A percentile compares a stretch with the other conserved stretches of the same genome.
These are phyloP conservation scores for Dactylonectria estremocensis DNA, from an alignment of 2,329 filamentous ascomycete genomes.

Conservation along the genomic window DNA sequence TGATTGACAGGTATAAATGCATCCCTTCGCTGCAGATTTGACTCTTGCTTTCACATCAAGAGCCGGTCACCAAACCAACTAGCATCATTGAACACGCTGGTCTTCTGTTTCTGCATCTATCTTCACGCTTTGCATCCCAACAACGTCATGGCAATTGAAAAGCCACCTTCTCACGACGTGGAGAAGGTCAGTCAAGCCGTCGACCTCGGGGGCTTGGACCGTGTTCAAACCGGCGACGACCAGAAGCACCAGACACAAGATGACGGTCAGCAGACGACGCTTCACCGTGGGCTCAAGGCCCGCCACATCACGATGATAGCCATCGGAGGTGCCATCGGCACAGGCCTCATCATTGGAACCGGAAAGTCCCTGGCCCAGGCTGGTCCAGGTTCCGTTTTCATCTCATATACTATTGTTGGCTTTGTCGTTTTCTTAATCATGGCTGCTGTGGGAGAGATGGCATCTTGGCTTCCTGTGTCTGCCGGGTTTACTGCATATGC, in stretches of 20 bases:
- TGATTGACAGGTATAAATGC: not conserved
- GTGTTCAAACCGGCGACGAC: not conserved
- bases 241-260: slow-evolving; percentile 2
- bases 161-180: not conserved
- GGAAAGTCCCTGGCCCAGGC: slow-evolving; percentile 68
- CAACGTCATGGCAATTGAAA: not conserved
- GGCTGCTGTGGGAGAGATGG: slow-evolving; percentile 87
- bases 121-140: not conserved
- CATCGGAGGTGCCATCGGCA: slow-evolving; percentile 82
- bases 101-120: not conserved
- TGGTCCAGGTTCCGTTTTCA: slow-evolving; percentile 77
- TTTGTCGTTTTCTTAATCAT: slow-evolving; percentile 85
- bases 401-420: slow-evolving; percentile 79
- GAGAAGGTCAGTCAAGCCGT: not conserved
- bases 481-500: slow-evolving; percentile 88
- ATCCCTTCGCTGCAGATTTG: not conserved
- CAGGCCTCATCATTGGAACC: slow-evolving; percentile 81
- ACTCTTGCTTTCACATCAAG: not conserved
- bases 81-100: not conserved
- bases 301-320: slow-evolving; percentile 74
- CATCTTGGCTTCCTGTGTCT: slow-evolving; percentile 83
- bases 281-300: slow-evolving; percentile 68
- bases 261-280: slow-evolving; percentile 54
- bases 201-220: not conserved
- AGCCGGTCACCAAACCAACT: not conserved